Evolutionary conservation across 2,329 filamentous ascomycete genomes (phyloP).

Genomic region (Fusarium sp.): DNA sequence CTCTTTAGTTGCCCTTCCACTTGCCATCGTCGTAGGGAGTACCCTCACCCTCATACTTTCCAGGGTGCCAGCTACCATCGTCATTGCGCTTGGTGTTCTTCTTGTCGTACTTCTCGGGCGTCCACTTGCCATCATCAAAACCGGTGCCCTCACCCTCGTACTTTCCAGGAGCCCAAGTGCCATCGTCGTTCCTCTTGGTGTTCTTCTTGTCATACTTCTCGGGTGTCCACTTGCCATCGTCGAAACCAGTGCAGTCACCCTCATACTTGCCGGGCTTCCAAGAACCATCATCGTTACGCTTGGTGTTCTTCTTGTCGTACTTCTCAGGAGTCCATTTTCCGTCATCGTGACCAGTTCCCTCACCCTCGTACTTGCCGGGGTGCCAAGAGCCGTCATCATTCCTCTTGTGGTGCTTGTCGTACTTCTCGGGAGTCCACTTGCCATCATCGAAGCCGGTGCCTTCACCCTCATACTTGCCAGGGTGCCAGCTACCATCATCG

Average conservation of each 20-base stretch:
- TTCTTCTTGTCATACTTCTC: constrained; percentile 2
- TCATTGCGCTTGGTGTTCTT: constrained; percentile 1
- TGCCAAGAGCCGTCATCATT: constrained; percentile 12
- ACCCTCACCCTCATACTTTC: constrained; percentile 15
- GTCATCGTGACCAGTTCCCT: constrained; percentile 10
- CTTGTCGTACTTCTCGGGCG: neutral
- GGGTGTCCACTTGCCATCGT: constrained; percentile 15
- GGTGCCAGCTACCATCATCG: constrained; percentile 7
- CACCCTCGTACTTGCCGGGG: constrained; percentile 29
- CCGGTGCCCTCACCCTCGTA: constrained; percentile 8
- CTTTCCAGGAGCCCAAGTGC: constrained; percentile 13
- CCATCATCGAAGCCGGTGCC: constrained; percentile 4
- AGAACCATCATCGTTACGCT: neutral
- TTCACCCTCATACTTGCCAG: constrained; percentile 11
- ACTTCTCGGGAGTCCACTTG: neutral
- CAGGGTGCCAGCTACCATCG: constrained; percentile 24
- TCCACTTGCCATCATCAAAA: constrained; percentile 11
- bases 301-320: constrained; percentile 4
- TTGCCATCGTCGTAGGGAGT: constrained; percentile 10
- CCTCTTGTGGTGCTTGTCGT: neutral
- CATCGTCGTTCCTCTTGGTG: constrained; percentile 18
- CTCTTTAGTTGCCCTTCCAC: neutral
- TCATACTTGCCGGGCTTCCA: constrained; percentile 10
- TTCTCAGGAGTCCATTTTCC: constrained; percentile 12
- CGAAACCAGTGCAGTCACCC: neutral